These are phyloP conservation scores for Talaromyces borbonicus DNA, from an alignment of 495 filamentous ascomycete species.

Conservation along the genomic window DNA sequence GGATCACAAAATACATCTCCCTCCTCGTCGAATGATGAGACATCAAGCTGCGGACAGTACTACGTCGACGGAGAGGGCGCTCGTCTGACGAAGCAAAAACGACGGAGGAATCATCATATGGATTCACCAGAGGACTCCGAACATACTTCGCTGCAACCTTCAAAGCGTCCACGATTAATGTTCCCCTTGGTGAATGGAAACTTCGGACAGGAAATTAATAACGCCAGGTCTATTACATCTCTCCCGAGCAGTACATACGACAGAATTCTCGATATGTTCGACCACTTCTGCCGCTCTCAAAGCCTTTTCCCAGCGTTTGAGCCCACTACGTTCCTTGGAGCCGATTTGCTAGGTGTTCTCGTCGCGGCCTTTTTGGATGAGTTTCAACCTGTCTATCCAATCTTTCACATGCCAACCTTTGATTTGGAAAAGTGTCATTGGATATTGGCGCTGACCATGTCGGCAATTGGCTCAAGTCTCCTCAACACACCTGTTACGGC, in stretches of 20 bases:
- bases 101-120: constrained; percentile 11
- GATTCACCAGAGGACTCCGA: neutral
- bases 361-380: constrained; percentile 27
- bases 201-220: constrained; percentile 4
- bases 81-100: constrained; percentile 22
- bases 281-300: constrained; percentile 25
- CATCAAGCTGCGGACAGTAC: constrained; percentile 23
- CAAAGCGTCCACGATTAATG: constrained; percentile 11
- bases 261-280: constrained; percentile 24
- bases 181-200: constrained; percentile 18
- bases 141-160: neutral
- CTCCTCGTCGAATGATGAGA: constrained; percentile 12
- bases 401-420: constrained; percentile 34
- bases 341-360: constrained; percentile 21
- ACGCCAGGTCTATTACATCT: constrained; percentile 1
- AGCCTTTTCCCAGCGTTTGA: constrained; percentile 31
- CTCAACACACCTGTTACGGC: constrained; percentile 17
- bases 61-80: constrained; percentile 28
- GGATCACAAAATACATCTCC: constrained; percentile 12
- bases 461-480: constrained; percentile 36
- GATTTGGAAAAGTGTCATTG: constrained; percentile 30
- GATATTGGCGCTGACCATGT: constrained; percentile 32
- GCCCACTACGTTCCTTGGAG: constrained; percentile 23
- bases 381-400: constrained; percentile 36
- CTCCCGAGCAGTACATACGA: constrained; percentile 25